These are phyloP conservation scores for Fraxinus nigra DNA, from an alignment of 305 asterid genomes.

Conservation along the genomic window DNA sequence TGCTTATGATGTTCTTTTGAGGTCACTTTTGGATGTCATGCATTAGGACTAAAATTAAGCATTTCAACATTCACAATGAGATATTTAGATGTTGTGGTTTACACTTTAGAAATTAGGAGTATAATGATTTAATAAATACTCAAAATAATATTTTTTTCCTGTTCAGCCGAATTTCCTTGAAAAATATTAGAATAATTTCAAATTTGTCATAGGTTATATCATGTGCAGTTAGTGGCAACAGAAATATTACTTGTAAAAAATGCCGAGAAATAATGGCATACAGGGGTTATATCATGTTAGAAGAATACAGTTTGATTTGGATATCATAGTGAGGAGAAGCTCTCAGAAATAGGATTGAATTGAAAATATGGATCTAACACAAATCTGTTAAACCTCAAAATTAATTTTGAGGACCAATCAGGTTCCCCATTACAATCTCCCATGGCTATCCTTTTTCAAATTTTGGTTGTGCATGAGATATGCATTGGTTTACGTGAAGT, in stretches of 20 bases:
- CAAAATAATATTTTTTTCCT: neutral
- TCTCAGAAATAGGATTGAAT: neutral
- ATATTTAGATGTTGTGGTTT: neutral
- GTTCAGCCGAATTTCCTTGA: neutral
- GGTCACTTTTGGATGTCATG: neutral
- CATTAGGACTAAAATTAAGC: neutral
- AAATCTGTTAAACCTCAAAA: neutral
- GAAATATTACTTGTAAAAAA: neutral
- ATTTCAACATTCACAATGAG: neutral
- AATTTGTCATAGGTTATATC: neutral
- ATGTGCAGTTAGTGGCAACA: neutral
- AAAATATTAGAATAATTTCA: neutral
- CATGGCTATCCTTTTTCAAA: neutral
- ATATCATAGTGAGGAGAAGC: neutral
- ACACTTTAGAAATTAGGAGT: neutral
- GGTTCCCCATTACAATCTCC: neutral
- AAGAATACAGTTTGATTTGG: constrained; percentile 6
- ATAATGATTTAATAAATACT: neutral
- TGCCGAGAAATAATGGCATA: neutral
- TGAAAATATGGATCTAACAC: neutral
- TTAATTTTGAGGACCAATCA: neutral
- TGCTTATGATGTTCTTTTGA: neutral
- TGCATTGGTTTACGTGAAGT: neutral
- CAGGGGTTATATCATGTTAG: neutral
- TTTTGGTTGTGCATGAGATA: neutral